Conservation (phyloP, 2,329 filamentous ascomycete species). For the Sporothrix globosa region DNA sequence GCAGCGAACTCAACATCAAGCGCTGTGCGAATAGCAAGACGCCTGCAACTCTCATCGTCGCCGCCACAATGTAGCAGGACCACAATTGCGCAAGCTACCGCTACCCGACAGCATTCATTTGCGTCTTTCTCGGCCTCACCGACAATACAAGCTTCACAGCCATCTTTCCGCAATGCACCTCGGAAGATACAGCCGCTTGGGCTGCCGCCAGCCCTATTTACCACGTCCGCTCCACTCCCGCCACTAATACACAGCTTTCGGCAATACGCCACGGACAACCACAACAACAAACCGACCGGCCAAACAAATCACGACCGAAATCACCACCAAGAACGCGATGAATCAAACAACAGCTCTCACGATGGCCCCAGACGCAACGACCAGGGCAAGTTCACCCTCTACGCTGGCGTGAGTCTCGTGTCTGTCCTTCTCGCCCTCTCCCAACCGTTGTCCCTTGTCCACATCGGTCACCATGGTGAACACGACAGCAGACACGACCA, state of each 20-base stretch:
- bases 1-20: neutral
- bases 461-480: neutral
- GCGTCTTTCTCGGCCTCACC: neutral
- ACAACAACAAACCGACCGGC: neutral
- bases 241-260: neutral
- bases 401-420: constrained; percentile 31
- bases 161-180: rapidly evolving
- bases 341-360: neutral
- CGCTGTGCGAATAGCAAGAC: constrained; percentile 7
- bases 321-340: neutral
- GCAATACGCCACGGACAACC: neutral
- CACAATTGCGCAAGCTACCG: too few relatives aligned
- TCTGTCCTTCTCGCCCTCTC: constrained; percentile 31
- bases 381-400: constrained; percentile 22
- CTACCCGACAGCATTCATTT: neutral
- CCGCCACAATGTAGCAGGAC: neutral
- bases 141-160: neutral
- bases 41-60: neutral
- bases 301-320: neutral
- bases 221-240: neutral
- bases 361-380: neutral
- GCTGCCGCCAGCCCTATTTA: neutral
- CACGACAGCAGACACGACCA: neutral
- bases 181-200: neutral
- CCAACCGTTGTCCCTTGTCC: constrained; percentile 24